Evolutionary conservation across 768 basidiomycete species (phyloP), one percentile per base, ranked within the genome.

Genomic region (Lyophyllum decastes): DNA sequence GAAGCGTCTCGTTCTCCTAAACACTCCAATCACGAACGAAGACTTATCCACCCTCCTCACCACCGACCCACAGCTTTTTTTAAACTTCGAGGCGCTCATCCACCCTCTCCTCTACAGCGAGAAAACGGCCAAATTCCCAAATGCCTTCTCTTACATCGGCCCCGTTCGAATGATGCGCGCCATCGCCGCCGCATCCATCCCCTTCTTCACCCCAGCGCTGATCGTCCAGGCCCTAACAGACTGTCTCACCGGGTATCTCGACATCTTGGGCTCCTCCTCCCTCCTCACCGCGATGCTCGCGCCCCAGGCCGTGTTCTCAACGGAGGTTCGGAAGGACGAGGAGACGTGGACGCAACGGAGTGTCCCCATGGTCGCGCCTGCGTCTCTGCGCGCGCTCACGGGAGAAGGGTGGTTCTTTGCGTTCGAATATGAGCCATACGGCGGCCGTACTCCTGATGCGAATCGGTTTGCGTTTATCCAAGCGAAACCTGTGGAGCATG

Each of bases 131-230:
- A 9, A 27, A 4, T 68, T 65, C 41, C 62, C 67, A 6, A 61
- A 55, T 33, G 59, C 58, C 9, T 72, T 72, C 46, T 49, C 63
- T 16, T 64, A 62, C 45, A 24, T 64, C 9, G 44, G 34, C 19
- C 1, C 58, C 14, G 25, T 16, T 11, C 10, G 24, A 11, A 12
- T 7, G 24, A 1, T 16, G 0, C 8, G 40, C 10, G 1, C 4
- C 2, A 38, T 57, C 49, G 45, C 52, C 34, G 35, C 56, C 12
- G 55, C 57, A 0, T 64, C 66, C 7, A 34, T 72, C 19, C 64
- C 71, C n/a, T 52, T 70, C 55, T 66, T 72, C 55, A 65, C 66
- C 5, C 70, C 72, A 5, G 57, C 68, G 10, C 48, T 50, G 16
- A 25, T 72, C 27, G 61, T 74, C 9, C 66, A 71, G 44, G 61